Evolutionary conservation across 225 moss, liverwort and hornwort species (phyloP), one percentile per base, ranked within the genome.

Genomic region (Neckera pumila): DNA sequence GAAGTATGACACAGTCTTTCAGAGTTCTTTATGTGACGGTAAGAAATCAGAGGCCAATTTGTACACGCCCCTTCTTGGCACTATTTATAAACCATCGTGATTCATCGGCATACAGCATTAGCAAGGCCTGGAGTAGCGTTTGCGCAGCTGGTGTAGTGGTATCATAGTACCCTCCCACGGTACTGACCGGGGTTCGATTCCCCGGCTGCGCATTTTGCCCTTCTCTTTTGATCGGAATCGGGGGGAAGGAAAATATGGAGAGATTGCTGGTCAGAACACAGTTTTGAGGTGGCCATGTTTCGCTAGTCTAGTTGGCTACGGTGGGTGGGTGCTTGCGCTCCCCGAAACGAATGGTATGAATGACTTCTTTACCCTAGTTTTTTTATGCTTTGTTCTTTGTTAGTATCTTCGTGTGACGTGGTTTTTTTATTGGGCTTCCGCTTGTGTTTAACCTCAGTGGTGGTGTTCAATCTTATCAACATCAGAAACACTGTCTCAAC

Each of bases 151-250:
- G 87, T 91, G 95, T 95, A 97, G 95, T 96, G 97, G 96, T 94
- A 96, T 95, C 95, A 96, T 95, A 95, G 95, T 96, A 97, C 97
- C 97, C 96, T 97, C 95, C 96, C 97, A 96, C 96, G 96, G 95
- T 96, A 95, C 95, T 95, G 97, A 97, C 97, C 95, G 93, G 96
- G 95, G 95, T 96, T 96, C 95, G 96, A 98, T 98, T 98, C 95
- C 95, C 98, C 94, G 96, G 98, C 96, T 95, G 96, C 95, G 97
- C 88, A 86, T 1, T 27, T 26, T 2, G 15, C 7, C 3, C 1
- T 33, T 49, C 16, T 17, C 36, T 36, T 80, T 60, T 42, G 20
- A 13, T 58, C 60, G 30, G 42, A 59, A 8, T 40, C 28, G 18
- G 40, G 17, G 18, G 40, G 28, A 11, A 22, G 10, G 47, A 47